Evolutionary conservation across 1,284 basidiomycete species (phyloP), one percentile per base, ranked within the genome.

Genomic region (Porogramme epimiltina): DNA sequence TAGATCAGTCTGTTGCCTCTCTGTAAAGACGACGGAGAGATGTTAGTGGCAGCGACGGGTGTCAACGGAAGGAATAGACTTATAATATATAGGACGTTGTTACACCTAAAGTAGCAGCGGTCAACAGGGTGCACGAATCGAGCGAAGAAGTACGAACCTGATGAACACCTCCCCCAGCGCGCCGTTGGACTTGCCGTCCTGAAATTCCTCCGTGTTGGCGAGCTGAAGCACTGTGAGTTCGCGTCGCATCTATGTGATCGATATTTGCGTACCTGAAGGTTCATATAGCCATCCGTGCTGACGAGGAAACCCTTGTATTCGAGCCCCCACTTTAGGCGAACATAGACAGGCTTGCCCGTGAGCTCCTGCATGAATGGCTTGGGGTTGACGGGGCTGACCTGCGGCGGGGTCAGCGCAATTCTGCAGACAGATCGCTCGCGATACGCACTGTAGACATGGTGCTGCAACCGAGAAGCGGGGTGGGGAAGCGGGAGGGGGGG

Each of bases 221-320:
- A 99, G 82, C 94, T 97, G n/a, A n/a, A 64, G 37, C 25, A 42
- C 34, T 18, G 41, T 18, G 19, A 56, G 36, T 42, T 42, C 26
- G 44, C 25, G 42, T n/a, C n/a, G n/a, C n/a, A n/a, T n/a, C n/a
- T n/a, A n/a, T n/a, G n/a, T n/a, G n/a, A n/a, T n/a, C n/a, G n/a
- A n/a, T n/a, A n/a, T n/a, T n/a, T 41, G 18, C 11, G 34, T 20
- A 54, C 16, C 52, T 16, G 45, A 4, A 28, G 81, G 73, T 99
- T 99, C 95, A 99, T 98, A 77, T 98, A 99, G 25, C 93, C 93
- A 73, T 99, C 97, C 4, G 96, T 98, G 69, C 93, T 96, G 61
- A 99, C 96, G 56, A 99, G 82, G 77, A 96, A 99, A 43, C 97
- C 96, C 78, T 95, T 98, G 82, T 99, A 99, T 72, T 98, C 95